Base-by-base conservation (phyloP, 257 asterid genomes). In the Solanum pennellii region DNA sequence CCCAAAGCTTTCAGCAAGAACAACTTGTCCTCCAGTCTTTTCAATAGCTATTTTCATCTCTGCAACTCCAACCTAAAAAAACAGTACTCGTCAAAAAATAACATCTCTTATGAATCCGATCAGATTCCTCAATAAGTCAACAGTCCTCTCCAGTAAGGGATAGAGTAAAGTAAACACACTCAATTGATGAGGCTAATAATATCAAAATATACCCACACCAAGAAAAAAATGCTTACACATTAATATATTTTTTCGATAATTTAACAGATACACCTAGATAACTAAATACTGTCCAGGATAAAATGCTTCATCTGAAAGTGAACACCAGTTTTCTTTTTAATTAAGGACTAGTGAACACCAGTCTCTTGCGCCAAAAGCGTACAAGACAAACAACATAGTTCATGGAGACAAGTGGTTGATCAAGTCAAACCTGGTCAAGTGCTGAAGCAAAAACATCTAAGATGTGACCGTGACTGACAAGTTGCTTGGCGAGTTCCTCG, bases 1-100 rank as follows among this genome's bases (percentile, higher is more conserved):
- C 80, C 98, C 99, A 92, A 97, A 97, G 90, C 99, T 97, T 94
- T 97, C 99, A 86, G 99, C 95, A 85, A 94, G 92, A 89, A 94
- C 98, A 12, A 94, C 97, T 60, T 95, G 98, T 82, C 99, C 99
- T 88, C 99, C 99, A 74, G 98, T 95, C 91, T 91, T 95, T 93
- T 97, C 99, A 74, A 97, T 95, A 86, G 99, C 98, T 85, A 97
- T 95, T 93, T 97, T 97, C 98, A 97, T 97, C 94, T 97, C 99
- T 73, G 98, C 99, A 94, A 97, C 92, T 87, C 99, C 99, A 88
- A 97, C 99, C 99, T 97, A 89, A 87, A 92, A 87, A 83, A 11
- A 41, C 73, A 65, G 14, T 15, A 80, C 84, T 59, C 72, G 88
- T 80, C 83, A 41, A 75, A 16, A 75, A 3, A 75, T 75, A 75